Evolutionary conservation across 495 filamentous ascomycete genomes (phyloP).

Genomic region (Aspergillus affinis): DNA sequence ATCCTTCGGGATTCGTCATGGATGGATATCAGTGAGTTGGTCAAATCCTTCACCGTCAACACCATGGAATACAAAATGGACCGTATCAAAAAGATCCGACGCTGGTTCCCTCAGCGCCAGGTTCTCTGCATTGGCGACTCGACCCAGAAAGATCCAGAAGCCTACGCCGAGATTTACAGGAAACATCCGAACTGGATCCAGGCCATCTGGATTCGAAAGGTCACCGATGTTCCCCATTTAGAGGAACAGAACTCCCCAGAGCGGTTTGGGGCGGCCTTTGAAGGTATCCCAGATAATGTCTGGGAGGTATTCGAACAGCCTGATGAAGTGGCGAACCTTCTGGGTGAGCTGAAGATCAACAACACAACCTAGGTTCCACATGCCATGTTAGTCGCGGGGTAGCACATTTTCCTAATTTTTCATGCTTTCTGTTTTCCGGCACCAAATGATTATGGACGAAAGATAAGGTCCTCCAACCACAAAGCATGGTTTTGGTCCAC

Average conservation of each 20-base stretch:
- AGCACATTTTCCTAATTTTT: neutral
- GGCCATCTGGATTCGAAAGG: constrained; percentile 79
- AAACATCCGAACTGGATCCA: constrained; percentile 70
- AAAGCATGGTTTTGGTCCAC: neutral
- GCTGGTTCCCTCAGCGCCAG: constrained; percentile 72
- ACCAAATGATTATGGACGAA: neutral
- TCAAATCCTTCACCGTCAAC: constrained; percentile 74
- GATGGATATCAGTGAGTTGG: constrained; percentile 78
- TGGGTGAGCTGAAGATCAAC: constrained; percentile 39
- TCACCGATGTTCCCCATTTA: constrained; percentile 70
- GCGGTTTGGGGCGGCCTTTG: constrained; percentile 83
- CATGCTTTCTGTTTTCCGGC: constrained; percentile 9
- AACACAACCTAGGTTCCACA: neutral
- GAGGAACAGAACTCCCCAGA: constrained; percentile 69
- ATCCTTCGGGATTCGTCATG: constrained; percentile 84
- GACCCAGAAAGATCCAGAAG: constrained; percentile 88
- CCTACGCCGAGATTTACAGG: constrained; percentile 74
- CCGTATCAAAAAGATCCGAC: constrained; percentile 71
- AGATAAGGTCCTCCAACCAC: neutral
- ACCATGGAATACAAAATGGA: constrained; percentile 87
- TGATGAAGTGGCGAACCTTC: constrained; percentile 54
- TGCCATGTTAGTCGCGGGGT: neutral
- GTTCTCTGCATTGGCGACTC: constrained; percentile 87
- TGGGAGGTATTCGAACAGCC: constrained; percentile 84
- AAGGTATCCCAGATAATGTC: constrained; percentile 62